Evolutionary conservation across 441 rosid genomes (phyloP).

Genomic region (Geranium incanum): DNA sequence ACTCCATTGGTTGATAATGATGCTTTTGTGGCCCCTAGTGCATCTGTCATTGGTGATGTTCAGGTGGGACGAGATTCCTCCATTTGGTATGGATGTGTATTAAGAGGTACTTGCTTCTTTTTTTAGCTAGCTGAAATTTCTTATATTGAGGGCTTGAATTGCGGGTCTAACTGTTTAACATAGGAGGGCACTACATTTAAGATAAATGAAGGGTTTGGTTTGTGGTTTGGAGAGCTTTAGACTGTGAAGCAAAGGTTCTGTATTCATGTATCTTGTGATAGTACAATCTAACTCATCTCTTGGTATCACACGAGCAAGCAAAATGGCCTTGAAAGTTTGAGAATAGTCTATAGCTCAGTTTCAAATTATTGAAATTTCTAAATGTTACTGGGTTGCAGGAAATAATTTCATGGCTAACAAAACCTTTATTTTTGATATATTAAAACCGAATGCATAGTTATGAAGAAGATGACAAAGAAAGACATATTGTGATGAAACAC

Average conservation of each 20-base stretch:
- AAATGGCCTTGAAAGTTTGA: neutral
- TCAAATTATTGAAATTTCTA: neutral
- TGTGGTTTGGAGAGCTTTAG: neutral
- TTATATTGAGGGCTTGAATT: neutral
- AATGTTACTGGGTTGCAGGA: neutral
- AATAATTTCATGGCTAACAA: neutral
- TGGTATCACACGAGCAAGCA: neutral
- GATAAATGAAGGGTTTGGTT: neutral
- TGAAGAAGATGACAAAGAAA: neutral
- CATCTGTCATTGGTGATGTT: conserved; percentile 7
- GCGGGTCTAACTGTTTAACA: neutral
- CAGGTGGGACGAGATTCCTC: conserved; percentile 9
- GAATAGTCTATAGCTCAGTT: neutral
- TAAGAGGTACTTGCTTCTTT: neutral
- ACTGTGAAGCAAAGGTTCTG: neutral
- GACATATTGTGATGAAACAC: neutral
- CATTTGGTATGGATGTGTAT: conserved; percentile 10
- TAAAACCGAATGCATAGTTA: neutral
- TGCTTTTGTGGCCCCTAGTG: conserved; percentile 11
- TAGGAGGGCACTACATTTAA: neutral
- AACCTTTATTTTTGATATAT: neutral
- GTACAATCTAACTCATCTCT: neutral
- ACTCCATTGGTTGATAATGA: conserved; percentile 7
- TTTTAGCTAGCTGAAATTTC: neutral
- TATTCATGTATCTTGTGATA: neutral